phyloP scores from a whole-genome alignment of 805 yeast genomes.

The Candida adriatica region DNA sequence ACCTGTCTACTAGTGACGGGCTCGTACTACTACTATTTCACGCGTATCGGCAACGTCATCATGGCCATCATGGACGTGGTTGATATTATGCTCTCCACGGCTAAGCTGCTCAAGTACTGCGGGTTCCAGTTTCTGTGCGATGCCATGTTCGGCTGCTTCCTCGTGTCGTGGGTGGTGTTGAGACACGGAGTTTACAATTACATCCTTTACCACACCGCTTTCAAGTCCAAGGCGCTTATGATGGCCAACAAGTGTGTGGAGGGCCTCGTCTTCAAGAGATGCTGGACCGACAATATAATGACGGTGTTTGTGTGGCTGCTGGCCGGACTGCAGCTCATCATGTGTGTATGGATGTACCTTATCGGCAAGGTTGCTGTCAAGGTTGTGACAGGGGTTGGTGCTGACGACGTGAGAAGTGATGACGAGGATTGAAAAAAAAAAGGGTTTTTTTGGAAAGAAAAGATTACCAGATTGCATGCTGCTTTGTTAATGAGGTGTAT shows the following conservation, averaged over 20 bases:
- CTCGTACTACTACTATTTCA: constrained; percentile 66
- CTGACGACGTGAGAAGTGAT: constrained; percentile 85
- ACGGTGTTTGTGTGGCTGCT: constrained; percentile 46
- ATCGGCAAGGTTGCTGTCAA: constrained; percentile 63
- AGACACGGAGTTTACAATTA: constrained; percentile 73
- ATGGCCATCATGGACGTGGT: constrained; percentile 77
- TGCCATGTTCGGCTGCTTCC: constrained; percentile 56
- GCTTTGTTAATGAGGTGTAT: no score
- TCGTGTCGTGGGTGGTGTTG: constrained; percentile 59
- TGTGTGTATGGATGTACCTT: constrained; percentile 67
- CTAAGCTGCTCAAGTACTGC: constrained; percentile 72
- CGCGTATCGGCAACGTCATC: constrained; percentile 73
- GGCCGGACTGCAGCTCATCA: constrained; percentile 58
- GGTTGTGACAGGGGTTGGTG: constrained; percentile 65
- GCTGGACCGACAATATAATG: constrained; percentile 43
- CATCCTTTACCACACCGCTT: constrained; percentile 52
- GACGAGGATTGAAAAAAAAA: no score
- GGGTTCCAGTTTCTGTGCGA: constrained; percentile 60
- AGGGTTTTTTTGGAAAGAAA: no score
- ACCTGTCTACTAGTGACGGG: constrained; percentile 64
- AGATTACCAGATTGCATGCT: no score
- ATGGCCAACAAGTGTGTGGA: constrained; percentile 34
- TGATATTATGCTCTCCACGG: constrained; percentile 63
- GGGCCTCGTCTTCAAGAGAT: constrained; percentile 31
- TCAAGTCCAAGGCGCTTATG: constrained; percentile 40